Conservation (phyloP, 2,329 filamentous ascomycete genomes). For the Verticillium dahliae region DNA sequence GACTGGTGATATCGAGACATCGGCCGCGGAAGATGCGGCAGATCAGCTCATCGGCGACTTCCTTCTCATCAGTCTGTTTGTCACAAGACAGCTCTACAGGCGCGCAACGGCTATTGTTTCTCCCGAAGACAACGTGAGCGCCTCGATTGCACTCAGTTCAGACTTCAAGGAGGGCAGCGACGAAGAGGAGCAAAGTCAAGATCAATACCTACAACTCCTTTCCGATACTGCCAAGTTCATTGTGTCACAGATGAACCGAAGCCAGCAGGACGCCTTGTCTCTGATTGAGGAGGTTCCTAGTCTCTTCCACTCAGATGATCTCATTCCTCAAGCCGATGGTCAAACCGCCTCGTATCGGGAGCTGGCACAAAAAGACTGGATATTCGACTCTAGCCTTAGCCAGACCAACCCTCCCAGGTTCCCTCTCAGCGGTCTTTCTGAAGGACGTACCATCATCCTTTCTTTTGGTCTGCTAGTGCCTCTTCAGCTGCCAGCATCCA, state of each 20-base stretch:
- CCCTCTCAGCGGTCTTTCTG: conserved; percentile 9
- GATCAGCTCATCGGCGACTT: conserved; percentile 27
- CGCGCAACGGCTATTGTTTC: conserved; percentile 25
- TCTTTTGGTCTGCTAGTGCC: conserved; percentile 30
- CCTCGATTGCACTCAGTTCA: conserved; percentile 22
- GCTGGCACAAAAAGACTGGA: neutral
- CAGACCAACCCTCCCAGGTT: conserved; percentile 3
- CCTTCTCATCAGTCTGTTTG: conserved; percentile 29
- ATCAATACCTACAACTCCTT: conserved; percentile 28
- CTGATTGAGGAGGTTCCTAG: conserved; percentile 25
- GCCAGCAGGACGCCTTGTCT: conserved; percentile 24
- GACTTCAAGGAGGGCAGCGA: conserved; percentile 18
- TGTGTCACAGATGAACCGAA: conserved; percentile 28
- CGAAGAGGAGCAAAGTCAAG: conserved; percentile 16
- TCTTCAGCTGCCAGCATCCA: conserved; percentile 12
- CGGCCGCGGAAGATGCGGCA: conserved; percentile 1
- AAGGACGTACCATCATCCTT: conserved; percentile 17
- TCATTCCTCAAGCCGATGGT: neutral
- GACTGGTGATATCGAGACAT: neutral
- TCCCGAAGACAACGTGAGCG: conserved; percentile 10
- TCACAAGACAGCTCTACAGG: conserved; percentile 33
- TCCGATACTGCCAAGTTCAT: conserved; percentile 28
- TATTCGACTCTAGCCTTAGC: neutral
- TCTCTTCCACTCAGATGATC: conserved; percentile 23
- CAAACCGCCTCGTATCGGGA: neutral